A percentile compares a stretch with the other conserved stretches of the same genome.
phyloP scores from a whole-genome alignment of 306 rosid species.

The Trifolium dubium region DNA sequence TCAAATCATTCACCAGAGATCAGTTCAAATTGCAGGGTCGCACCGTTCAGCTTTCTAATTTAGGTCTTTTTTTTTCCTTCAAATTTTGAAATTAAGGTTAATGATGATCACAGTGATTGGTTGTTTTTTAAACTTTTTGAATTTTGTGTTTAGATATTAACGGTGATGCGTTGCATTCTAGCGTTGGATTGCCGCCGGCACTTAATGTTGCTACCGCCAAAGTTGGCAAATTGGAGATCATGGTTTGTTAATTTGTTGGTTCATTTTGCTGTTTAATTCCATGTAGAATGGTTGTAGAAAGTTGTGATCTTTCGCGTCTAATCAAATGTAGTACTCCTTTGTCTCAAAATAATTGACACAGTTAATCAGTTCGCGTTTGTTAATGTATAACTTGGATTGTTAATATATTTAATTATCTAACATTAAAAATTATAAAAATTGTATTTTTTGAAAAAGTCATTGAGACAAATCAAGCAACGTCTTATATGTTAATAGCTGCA shows the following conservation, averaged over 20 bases:
- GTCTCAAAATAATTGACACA: too few relatives aligned
- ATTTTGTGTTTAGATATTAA: slow-evolving; percentile 62
- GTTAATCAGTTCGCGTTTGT: too few relatives aligned
- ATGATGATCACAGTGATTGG: neutral
- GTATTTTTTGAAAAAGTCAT: too few relatives aligned
- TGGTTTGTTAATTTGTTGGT: slow-evolving; percentile 54
- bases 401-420: too few relatives aligned
- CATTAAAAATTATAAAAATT: too few relatives aligned
- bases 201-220: slow-evolving; percentile 76
- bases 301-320: neutral
- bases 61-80: slow-evolving; percentile 54
- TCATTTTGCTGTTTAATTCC: neutral
- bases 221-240: slow-evolving; percentile 87
- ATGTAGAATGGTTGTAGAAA: slow-evolving; percentile 18
- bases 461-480: too few relatives aligned
- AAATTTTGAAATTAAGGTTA: slow-evolving; percentile 2
- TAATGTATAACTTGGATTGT: too few relatives aligned
- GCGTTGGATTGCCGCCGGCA: slow-evolving; percentile 90
- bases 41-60: slow-evolving; percentile 79
- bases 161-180: slow-evolving; percentile 93
- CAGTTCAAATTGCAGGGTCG: slow-evolving; percentile 96
- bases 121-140: slow-evolving; percentile 3
- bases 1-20: slow-evolving; percentile 87
- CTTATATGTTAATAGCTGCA: too few relatives aligned
- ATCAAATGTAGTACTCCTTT: neutral